These are phyloP conservation scores for Pulveroboletus sp. DNA, from an alignment of 768 basidiomycete species.

Conservation along the genomic window DNA sequence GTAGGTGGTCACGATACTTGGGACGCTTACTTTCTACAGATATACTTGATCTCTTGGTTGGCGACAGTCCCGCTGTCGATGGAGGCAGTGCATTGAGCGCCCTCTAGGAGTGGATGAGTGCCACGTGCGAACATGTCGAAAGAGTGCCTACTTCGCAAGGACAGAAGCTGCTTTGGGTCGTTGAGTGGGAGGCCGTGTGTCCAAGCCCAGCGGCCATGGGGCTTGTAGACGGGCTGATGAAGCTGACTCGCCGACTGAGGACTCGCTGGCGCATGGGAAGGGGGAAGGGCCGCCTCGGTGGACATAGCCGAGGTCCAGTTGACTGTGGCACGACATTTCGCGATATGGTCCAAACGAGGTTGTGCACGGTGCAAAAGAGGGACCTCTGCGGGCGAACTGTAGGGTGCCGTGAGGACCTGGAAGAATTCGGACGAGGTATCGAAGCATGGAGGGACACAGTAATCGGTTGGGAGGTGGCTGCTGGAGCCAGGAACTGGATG, in stretches of 20 bases:
- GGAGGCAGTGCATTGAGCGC: constrained; percentile 34
- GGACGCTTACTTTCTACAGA: constrained; percentile 34
- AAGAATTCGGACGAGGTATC: constrained; percentile 28
- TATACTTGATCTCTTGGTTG: constrained; percentile 28
- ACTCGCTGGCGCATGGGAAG: background rate
- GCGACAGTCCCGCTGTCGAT: constrained; percentile 33
- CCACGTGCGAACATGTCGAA: background rate
- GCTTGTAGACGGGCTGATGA: constrained; percentile 25
- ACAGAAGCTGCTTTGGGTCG: constrained; percentile 23
- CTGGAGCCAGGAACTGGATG: constrained; percentile 20
- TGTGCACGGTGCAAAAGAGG: constrained; percentile 8
- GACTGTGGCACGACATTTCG: constrained; percentile 25
- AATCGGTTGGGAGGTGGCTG: constrained; percentile 7
- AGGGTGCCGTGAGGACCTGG: constrained; percentile 26
- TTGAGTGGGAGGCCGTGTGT: constrained; percentile 25
- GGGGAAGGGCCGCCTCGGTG: background rate
- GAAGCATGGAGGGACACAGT: constrained; percentile 14
- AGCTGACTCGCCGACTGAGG: constrained; percentile 4
- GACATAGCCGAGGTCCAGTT: constrained; percentile 19
- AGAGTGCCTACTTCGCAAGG: constrained; percentile 21
- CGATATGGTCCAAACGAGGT: constrained; percentile 17
- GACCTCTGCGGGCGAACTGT: constrained; percentile 7
- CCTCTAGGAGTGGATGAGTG: constrained; percentile 24
- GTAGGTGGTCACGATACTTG: background rate
- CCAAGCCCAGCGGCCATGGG: constrained; percentile 33